Evolutionary conservation across 2,329 filamentous ascomycete species (phyloP), one percentile per base, ranked within the genome.

Genomic region (Monosporascus ibericus): DNA sequence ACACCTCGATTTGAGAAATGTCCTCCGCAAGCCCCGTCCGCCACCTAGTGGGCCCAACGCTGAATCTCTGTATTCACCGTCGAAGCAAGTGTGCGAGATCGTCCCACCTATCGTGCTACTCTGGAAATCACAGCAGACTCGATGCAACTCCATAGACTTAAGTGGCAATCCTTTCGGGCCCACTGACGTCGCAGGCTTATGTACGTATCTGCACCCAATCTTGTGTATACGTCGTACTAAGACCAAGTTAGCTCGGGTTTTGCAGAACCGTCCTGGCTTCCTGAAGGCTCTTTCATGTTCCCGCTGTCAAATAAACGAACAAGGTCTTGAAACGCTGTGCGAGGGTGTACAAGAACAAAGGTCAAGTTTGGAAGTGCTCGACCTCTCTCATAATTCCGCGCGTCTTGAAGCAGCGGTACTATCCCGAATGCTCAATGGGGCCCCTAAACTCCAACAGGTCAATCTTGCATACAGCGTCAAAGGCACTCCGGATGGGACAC

Each of bases 371-470:
- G 72, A 79, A 58, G 64, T 67, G 5, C 69, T 83, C 9, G 74
- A 82, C 49, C 73, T 78, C 1, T 81, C 79, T 4, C 71, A 76
- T 37, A 83, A 82, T 52, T 70, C 73, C 22, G 77, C 79, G 14
- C 72, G 74, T 6, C 70, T 80, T 25, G 74, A 75, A 3, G 75
- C 75, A n/a, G 67, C 71, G n/a, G 64, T 73, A 38, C 65, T 80
- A 1, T 69, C 74, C 7, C 63, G 70, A 18, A 71, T 77, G 3
- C 66, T 81, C 6, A 65, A 68, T 15, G 70, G 74, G 30, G 68
- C 79, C 20, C 64, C 59, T 7, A 69, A 70, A n/a, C 63, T 82
- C 44, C 72, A 68, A 38, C 72, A 71, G 54, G 65, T 83, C 27
- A 78, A 77, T 46, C 72, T 82, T 34, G 71, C 75, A 3, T 76